Evolutionary conservation across 805 yeast species (phyloP), one percentile per base, ranked within the genome.

Genomic region (Crinitomyces ghanaensis): DNA sequence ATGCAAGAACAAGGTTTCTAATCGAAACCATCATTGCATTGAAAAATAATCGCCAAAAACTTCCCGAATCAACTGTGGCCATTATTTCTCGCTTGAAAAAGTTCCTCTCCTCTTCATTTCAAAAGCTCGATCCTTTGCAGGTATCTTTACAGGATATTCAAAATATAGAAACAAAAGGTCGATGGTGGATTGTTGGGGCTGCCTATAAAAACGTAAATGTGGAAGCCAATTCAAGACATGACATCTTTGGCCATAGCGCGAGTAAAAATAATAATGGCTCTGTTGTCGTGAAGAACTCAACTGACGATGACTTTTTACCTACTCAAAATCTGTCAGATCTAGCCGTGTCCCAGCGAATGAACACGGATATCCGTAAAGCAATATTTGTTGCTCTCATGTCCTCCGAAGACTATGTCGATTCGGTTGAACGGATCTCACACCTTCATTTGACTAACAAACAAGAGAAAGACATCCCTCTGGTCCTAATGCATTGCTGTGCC

Each of bases 141-240:
- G 97, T 91, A 0, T 62, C 82, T 2, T 60, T 88, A 14, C 76
- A 73, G 29, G 99, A 91, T 59, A 84, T 91, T 37, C 73, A 70
- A 31, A 73, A 71, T 40, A 67, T 83, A 16, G 81, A 77, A 9
- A 71, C 77, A 1, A 73, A 74, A 43, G 99, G 99, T 37, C 91
- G 88, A 57, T 91, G 99, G 99, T 91, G 99, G 99, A 64, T 91
- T 20, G 88, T 91, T 19, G 99, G 99, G 31, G 82, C 97, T 1
- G 95, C 98, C 0, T 91, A 96, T 95, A 82, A 74, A 49, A 95
- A 95, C 2, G n/a, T n/a, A n/a, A 59, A 63, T 35, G 64, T 57
- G 28, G 13, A 9, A 3, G 28, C 20, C 6, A 19, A 4, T 4
- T 13, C 19, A 12, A 23, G 22, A 5, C 6, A n/a, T 12, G n/a